These are phyloP conservation scores for Pythium vanterpoolii DNA, from an alignment of 352 stramenopile genomes.

Conservation along the genomic window DNA sequence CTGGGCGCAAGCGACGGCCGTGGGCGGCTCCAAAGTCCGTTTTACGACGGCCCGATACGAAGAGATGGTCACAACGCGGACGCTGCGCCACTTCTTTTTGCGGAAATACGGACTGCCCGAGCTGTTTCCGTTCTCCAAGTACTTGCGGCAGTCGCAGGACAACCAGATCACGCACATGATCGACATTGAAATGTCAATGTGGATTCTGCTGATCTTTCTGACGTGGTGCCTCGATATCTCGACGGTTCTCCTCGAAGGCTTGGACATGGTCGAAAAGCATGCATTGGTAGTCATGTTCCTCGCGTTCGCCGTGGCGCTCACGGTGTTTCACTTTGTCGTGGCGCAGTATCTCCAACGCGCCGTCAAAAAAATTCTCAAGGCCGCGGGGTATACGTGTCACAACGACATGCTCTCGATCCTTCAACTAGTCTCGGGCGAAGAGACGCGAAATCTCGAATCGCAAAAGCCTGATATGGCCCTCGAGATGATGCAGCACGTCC, in stretches of 20 bases:
- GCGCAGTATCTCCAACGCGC: constrained; percentile 4
- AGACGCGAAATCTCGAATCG: constrained; percentile 1
- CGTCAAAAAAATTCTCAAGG: constrained; percentile 4
- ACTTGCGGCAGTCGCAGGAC: constrained; percentile 24
- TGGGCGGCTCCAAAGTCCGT: background rate
- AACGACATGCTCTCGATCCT: constrained; percentile 13
- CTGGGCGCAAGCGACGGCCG: background rate
- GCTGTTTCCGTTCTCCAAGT: constrained; percentile 52
- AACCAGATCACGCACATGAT: constrained; percentile 76
- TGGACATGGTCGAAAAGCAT: constrained; percentile 9
- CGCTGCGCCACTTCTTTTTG: constrained; percentile 23
- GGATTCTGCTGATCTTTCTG: constrained; percentile 15
- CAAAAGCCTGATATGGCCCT: constrained; percentile 9
- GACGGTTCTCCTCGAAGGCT: background rate
- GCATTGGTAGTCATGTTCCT: constrained; percentile 16
- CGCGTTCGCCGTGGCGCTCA: constrained; percentile 9
- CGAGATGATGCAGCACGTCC: constrained; percentile 20
- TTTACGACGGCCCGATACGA: constrained; percentile 6
- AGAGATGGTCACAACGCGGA: constrained; percentile 17
- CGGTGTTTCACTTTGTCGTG: constrained; percentile 13
- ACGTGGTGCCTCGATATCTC: constrained; percentile 11
- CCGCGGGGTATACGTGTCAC: constrained; percentile 7
- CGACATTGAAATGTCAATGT: constrained; percentile 62
- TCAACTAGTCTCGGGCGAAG: constrained; percentile 8
- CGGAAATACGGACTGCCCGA: constrained; percentile 17